Percentiles rank a stretch among this genome's conserved stretches.
Evolutionary conservation across 140 eudicot genomes (phyloP).

Genomic region (Cichorium intybus): DNA sequence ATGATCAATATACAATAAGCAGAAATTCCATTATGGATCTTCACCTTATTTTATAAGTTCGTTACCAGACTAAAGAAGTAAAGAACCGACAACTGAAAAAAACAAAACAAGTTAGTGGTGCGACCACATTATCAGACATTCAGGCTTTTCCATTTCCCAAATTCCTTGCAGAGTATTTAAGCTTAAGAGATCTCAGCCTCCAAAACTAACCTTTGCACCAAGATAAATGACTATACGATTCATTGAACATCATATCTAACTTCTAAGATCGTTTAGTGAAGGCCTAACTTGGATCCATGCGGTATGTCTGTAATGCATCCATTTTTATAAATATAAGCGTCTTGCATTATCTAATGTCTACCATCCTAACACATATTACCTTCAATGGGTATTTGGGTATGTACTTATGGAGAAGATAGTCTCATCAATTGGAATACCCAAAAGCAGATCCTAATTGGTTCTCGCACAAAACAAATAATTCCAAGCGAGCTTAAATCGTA

Average conservation of each 20-base stretch:
- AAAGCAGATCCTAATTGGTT: background rate
- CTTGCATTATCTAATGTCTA: background rate
- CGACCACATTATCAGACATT: background rate
- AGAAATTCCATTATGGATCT: no score
- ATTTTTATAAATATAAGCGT: background rate
- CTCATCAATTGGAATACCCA: background rate
- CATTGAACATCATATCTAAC: background rate
- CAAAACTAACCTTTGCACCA: background rate
- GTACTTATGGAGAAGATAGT: background rate
- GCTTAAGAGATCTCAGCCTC: conserved; percentile 3
- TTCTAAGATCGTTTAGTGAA: background rate
- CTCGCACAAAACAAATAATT: background rate
- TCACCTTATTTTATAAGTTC: no score
- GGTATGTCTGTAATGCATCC: background rate
- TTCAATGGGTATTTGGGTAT: background rate
- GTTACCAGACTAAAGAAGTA: no score
- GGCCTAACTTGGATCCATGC: background rate
- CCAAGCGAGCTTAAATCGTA: conserved; percentile 12
- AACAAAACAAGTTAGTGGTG: background rate
- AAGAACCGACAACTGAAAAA: no score
- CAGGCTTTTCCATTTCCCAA: background rate
- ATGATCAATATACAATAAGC: no score
- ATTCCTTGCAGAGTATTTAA: background rate
- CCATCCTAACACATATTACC: background rate
- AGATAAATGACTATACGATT: background rate